Percentiles rank a stretch among this genome's conserved stretches.
These are phyloP conservation scores for Trametopsis cervina DNA, from an alignment of 768 basidiomycete species.

Conservation along the genomic window DNA sequence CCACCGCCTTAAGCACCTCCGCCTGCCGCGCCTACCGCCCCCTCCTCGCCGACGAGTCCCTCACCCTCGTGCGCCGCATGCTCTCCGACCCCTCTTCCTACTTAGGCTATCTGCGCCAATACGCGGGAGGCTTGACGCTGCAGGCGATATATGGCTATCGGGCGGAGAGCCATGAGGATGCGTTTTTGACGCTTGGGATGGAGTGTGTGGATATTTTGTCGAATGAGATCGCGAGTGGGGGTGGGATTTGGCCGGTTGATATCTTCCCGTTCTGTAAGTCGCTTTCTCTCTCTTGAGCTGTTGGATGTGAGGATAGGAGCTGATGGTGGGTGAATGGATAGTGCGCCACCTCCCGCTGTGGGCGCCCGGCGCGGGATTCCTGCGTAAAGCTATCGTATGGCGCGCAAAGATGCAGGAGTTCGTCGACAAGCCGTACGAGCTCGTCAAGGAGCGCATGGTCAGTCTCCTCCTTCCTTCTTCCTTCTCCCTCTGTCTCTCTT, in stretches of 20 bases:
- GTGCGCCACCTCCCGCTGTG: slow-evolving; percentile 56
- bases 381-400: slow-evolving; percentile 52
- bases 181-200: slow-evolving; percentile 34
- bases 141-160: slow-evolving; percentile 60
- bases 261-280: slow-evolving; percentile 29
- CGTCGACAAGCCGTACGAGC: slow-evolving; percentile 56
- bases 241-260: slow-evolving; percentile 38
- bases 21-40: slow-evolving; percentile 52
- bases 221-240: slow-evolving; percentile 36
- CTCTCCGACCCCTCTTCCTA: slow-evolving; percentile 34
- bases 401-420: slow-evolving; percentile 58
- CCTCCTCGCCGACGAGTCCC: slow-evolving; percentile 49
- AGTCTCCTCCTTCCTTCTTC: slow-evolving; percentile 10
- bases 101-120: slow-evolving; percentile 29
- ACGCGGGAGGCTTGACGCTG: slow-evolving; percentile 47
- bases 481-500: too few relatives aligned
- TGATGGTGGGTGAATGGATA: slow-evolving; percentile 24
- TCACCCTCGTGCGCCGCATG: slow-evolving; percentile 48
- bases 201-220: slow-evolving; percentile 35
- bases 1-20: slow-evolving; percentile 50
- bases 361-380: slow-evolving; percentile 65
- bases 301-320: background rate
- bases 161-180: slow-evolving; percentile 32
- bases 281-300: background rate
- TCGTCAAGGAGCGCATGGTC: slow-evolving; percentile 52